A percentile compares a stretch with the other conserved stretches of the same genome.
phyloP scores from a whole-genome alignment of 768 basidiomycete genomes.

The Podaxis sp. region DNA sequence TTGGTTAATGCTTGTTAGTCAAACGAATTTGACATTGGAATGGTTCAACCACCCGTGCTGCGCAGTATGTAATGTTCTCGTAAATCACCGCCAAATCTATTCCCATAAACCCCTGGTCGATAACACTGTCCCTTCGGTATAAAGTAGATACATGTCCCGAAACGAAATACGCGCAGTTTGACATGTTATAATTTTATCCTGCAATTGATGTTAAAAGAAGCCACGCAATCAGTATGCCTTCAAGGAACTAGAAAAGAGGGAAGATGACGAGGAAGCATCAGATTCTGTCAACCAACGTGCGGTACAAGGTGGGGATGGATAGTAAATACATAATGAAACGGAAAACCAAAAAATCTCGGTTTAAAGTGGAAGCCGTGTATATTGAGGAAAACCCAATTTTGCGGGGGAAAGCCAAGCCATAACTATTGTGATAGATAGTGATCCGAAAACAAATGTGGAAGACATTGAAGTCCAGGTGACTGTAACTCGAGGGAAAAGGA shows the following conservation, averaged over 20 bases:
- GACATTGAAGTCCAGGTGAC: neutral
- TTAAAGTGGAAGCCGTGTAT: neutral
- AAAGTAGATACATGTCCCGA: no score
- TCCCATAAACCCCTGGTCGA: no score
- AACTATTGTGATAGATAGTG: neutral
- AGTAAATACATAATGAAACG: constrained; percentile 2
- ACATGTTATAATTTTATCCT: no score
- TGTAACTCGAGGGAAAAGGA: neutral
- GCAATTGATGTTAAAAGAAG: neutral
- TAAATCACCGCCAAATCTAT: no score
- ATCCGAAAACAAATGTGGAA: neutral
- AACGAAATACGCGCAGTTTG: no score
- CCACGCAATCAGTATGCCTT: neutral
- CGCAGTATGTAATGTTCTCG: no score
- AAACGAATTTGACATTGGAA: no score
- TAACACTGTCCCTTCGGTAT: no score
- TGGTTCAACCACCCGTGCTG: no score
- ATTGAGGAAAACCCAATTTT: neutral
- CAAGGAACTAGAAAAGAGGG: neutral
- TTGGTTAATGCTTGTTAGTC: no score
- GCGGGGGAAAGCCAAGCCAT: neutral
- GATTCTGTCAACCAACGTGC: neutral
- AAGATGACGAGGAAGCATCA: neutral
- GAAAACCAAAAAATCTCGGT: neutral
- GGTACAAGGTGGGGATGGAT: neutral